These are phyloP conservation scores for Saturnispora hagleri DNA, from an alignment of 805 yeast species.

Conservation along the genomic window DNA sequence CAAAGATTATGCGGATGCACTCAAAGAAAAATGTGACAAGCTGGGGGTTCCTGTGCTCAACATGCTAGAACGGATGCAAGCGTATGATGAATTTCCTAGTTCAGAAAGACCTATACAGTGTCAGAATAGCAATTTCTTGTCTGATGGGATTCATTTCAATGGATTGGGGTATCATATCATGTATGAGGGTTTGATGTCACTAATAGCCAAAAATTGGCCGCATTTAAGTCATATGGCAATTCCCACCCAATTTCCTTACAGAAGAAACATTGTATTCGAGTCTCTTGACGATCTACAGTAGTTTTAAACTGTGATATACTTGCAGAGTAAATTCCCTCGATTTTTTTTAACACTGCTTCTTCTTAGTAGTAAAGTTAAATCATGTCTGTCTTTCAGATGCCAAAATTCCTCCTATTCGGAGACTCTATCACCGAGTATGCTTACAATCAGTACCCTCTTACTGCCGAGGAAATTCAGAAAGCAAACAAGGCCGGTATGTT, in stretches of 20 bases:
- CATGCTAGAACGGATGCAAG: background rate
- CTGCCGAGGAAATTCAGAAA: background rate
- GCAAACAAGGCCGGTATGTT: background rate
- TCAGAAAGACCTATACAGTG: background rate
- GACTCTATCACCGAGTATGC: conserved; percentile 28
- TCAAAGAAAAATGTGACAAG: conserved; percentile 35
- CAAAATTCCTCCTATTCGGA: conserved; percentile 25
- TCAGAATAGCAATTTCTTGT: conserved; percentile 16
- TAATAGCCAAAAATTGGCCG: background rate
- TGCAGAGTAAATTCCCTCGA: background rate
- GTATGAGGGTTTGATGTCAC: conserved; percentile 25
- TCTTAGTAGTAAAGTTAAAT: background rate
- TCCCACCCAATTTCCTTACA: conserved; percentile 6
- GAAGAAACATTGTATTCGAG: conserved; percentile 4
- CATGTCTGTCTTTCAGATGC: background rate
- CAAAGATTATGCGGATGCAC: conserved; percentile 41
- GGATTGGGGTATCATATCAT: conserved; percentile 30
- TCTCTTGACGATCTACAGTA: conserved; percentile 3
- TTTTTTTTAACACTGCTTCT: background rate
- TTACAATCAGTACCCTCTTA: conserved; percentile 17
- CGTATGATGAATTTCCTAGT: background rate
- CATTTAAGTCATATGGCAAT: conserved; percentile 1
- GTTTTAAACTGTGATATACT: background rate
- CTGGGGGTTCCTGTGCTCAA: conserved; percentile 47
- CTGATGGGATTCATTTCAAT: conserved; percentile 38